phyloP scores from a whole-genome alignment of 2,329 filamentous ascomycete genomes.

The Xylariomycetidae sp. region DNA sequence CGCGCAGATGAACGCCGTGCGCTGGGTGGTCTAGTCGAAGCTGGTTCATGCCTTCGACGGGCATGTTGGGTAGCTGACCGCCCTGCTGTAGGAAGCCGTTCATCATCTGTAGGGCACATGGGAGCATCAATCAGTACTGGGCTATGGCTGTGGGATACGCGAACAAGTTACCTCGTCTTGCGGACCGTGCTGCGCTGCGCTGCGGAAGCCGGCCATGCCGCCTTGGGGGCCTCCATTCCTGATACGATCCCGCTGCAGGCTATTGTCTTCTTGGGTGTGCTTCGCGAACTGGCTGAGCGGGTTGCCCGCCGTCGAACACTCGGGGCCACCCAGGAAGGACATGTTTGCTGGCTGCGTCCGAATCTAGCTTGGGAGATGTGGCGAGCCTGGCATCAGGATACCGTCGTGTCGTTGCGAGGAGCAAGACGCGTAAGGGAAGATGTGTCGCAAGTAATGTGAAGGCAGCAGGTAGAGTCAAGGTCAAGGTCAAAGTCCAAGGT shows the following conservation, averaged over 20 bases:
- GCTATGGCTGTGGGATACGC: neutral
- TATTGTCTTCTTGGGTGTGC: constrained; percentile 94
- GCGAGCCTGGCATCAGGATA: no score
- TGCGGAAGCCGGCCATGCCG: constrained; percentile 72
- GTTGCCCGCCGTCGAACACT: constrained; percentile 94
- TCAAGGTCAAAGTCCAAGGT: no score
- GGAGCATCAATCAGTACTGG: neutral
- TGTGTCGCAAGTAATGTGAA: no score
- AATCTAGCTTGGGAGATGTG: no score
- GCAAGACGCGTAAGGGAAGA: no score
- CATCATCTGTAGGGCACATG: constrained; percentile 61
- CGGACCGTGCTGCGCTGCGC: constrained; percentile 58
- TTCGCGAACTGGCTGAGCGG: constrained; percentile 97
- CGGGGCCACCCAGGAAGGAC: constrained; percentile 85
- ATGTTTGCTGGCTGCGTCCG: no score
- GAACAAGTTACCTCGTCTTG: constrained; percentile 65
- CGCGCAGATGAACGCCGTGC: constrained; percentile 47
- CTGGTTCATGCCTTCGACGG: constrained; percentile 38
- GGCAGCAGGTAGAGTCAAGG: no score
- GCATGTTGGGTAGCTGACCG: constrained; percentile 49
- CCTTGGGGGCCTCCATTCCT: constrained; percentile 67
- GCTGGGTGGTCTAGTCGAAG: constrained; percentile 40
- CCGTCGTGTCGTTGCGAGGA: no score
- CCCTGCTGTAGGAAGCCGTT: constrained; percentile 85
- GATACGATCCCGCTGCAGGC: constrained; percentile 83